Evolutionary conservation across 2,329 filamentous ascomycete genomes (phyloP), one percentile per base, ranked within the genome.

Genomic region (Thelonectria rubi): DNA sequence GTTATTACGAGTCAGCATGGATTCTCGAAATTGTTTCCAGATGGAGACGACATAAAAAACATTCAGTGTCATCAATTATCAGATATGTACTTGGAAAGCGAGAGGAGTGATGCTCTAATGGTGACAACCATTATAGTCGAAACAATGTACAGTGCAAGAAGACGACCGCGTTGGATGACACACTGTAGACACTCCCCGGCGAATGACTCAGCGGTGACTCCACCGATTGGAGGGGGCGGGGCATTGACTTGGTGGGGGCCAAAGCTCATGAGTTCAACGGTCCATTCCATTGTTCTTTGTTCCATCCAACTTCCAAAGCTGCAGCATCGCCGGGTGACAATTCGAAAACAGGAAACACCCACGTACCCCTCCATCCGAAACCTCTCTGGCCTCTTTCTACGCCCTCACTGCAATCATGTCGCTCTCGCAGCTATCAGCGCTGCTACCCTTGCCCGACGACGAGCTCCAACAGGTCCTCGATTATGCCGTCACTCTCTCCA

Each of bases 401-500:
- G 12, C 32, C 47, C 24, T 20, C 1, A 15, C 8, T 43, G 11
- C 34, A 52, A 43, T 20, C 43, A 88, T 88, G 85, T 86, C 85
- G 18, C 73, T 81, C 46, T 74, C 90, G 50, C 92, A 93, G 73
- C 86, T 99, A 8, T 88, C 89, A 21, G 88, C 88, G 73, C 84
- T 99, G 15, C 84, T 99, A 1, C 93, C 93, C 8, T 82, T 98
- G 11, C 93, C 97, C 37, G 88, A 97, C 37, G 88, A 91, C 12
- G 93, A 94, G 42, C 82, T 98, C 32, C 87, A 88, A 72, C 92
- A 98, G 74, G 86, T 97, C 45, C 83, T 98, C 67, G 88, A 92
- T 49, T 97, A 97, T 75, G 88, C 92, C 2, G 82, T 87, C 37
- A 90, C 88, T 0, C 84, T 98, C 9, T 88, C 93, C 18, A 93